Base-by-base conservation (phyloP, 352 stramenopile genomes). In the Blastocystis hominis region DNA sequence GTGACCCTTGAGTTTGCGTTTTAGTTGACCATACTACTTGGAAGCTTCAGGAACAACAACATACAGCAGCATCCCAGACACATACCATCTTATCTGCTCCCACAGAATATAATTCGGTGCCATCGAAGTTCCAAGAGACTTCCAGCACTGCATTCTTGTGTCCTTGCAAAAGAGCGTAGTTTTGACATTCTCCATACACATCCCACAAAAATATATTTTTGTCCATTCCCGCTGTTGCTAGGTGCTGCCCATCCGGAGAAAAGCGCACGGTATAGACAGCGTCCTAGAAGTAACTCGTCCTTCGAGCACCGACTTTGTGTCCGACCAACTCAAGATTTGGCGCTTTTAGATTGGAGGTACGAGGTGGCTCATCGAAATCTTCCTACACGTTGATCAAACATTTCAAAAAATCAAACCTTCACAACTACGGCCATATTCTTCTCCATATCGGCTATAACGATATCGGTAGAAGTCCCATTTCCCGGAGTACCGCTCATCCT, bases 121-220 rank as follows among this genome's bases (percentile, higher is more conserved):
- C 94, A 88, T 95, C 92, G 89, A 94, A 95, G 40, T 91, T 94
- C 93, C 93, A 95, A 72, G 94, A 92, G 9, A 94, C 92, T 89
- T 95, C 91, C 54, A 95, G 81, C 55, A 95, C 92, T 1, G 93
- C 92, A 81, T 94, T 95, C 91, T 95, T 95, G 90, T 95, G 93
- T 34, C 93, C 93, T n/a, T 50, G 90, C 42, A 95, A 88, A 76
- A 93, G 89, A 63, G 88, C 91, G 88, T 94, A 95, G 79, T 95
- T 95, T 59, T 90, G 89, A 89, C 92, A 95, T 44, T 94, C 93
- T 20, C 92, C 92, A 42, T 95, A 94, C 38, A 95, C 93, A 63
- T 94, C 91, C 93, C 93, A 95, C 6, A 95, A 86, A 68, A 95
- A 91, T 93, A 86, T 86, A 59, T 86, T 72, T 66, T 36, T 70